phyloP scores from a whole-genome alignment of 345 rosid genomes.

The Populus tremula region DNA sequence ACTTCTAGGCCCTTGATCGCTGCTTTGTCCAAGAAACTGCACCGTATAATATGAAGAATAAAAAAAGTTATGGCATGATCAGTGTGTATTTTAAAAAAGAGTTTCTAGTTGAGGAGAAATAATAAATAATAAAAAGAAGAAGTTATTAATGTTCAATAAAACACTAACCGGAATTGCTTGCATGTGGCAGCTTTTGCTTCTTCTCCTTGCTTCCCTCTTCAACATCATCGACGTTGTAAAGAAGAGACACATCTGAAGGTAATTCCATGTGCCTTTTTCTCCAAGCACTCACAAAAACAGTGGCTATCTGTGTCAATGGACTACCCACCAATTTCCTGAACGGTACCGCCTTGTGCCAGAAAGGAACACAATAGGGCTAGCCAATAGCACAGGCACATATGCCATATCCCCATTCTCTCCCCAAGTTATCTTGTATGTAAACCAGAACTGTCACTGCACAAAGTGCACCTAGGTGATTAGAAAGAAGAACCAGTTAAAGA shows the following conservation, averaged over 20 bases:
- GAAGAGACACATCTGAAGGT: slow-evolving; percentile 55
- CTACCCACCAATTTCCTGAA: slow-evolving; percentile 85
- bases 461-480: slow-evolving; percentile 79
- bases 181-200: slow-evolving; percentile 74
- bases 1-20: slow-evolving; percentile 53
- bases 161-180: slow-evolving; percentile 67
- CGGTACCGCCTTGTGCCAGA: slow-evolving; percentile 79
- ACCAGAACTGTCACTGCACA: slow-evolving; percentile 80
- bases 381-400: slow-evolving; percentile 68
- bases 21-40: slow-evolving; percentile 84
- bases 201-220: slow-evolving; percentile 41
- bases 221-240: slow-evolving; percentile 56
- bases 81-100: too few relatives aligned
- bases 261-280: slow-evolving; percentile 50
- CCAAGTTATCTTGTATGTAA: slow-evolving; percentile 80
- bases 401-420: slow-evolving; percentile 90
- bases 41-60: background rate
- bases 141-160: background rate
- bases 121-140: background rate
- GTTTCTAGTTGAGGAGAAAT: background rate
- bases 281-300: slow-evolving; percentile 66
- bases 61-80: background rate
- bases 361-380: slow-evolving; percentile 52
- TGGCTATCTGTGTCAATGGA: slow-evolving; percentile 85
- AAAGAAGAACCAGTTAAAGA: slow-evolving; percentile 97